Percentiles rank a stretch among this genome's conserved stretches.
Evolutionary conservation across 129 eudicot genomes (phyloP).

Genomic region (Dittrichia graveolens): DNA sequence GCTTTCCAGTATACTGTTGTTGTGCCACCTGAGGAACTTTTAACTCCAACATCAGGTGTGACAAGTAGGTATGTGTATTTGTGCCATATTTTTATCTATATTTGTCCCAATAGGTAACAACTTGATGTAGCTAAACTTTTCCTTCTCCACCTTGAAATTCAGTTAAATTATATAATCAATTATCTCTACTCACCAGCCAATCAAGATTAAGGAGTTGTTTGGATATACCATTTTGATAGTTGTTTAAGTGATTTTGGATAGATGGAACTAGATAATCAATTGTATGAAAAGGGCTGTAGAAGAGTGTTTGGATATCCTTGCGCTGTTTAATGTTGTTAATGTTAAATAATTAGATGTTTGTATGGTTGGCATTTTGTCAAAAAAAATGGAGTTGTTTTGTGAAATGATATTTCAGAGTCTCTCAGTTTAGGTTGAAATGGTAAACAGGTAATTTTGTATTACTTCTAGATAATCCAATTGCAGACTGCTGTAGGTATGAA

Average conservation of each 20-base stretch:
- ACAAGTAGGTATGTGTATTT: conserved; percentile 57
- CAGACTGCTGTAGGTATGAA: background rate
- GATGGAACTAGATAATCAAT: background rate
- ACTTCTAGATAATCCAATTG: background rate
- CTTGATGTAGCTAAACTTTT: background rate
- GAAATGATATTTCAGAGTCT: background rate
- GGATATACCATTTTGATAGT: background rate
- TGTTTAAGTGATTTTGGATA: background rate
- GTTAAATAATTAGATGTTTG: background rate
- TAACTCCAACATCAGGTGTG: conserved; percentile 43
- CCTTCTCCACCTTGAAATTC: background rate
- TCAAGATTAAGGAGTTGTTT: conserved; percentile 13
- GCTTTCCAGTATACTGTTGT: conserved; percentile 91
- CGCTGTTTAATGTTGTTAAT: background rate
- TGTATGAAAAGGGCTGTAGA: background rate
- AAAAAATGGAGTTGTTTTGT: background rate
- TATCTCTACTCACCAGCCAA: conserved; percentile 7
- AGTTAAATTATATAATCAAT: background rate
- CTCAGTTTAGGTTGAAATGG: background rate
- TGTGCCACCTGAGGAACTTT: conserved; percentile 71
- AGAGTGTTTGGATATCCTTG: background rate
- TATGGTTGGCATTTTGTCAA: background rate
- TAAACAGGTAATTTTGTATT: background rate
- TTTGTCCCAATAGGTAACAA: background rate
- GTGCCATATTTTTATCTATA: conserved; percentile 8